Evolutionary conservation across 1,139 yeast species (phyloP), one percentile per base, ranked within the genome.

Genomic region (Saccharomyces hybrid): DNA sequence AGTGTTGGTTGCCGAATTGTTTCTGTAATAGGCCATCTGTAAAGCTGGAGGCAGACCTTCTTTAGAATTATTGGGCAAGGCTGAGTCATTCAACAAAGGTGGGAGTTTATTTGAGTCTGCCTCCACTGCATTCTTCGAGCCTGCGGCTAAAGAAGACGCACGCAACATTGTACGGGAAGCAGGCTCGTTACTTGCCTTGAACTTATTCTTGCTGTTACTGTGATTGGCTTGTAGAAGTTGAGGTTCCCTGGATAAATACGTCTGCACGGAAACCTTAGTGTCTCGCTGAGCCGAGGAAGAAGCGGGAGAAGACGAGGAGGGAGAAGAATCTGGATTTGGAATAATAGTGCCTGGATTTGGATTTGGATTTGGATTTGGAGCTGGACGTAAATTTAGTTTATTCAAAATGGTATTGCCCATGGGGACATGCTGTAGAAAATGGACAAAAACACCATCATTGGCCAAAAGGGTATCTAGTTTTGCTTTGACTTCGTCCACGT

Each of bases 401-500:
- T 47, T 16, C 23, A 57, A 46, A 9, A 56, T 48, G 8, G 48
- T 53, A 20, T 31, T 44, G 5, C 57, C 59, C 16, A 46, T 31
- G 3, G 48, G 48, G 48, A 31, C 47, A 23, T 57, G 51, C 27
- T 51, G 47, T 11, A 59, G 49, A 3, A 53, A 31, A 59, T 82
- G 84, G 0, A 89, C 82, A 48, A 85, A 77, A 8, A 85, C 69
- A 25, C 81, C 78, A 71, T 82, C 95, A 71, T 85, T 86, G 61
- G 84, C 77, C 44, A 88, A 83, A 32, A 88, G 71, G 71, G 82
- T 78, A 63, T 87, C 93, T 54, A 89, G 85, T 71, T 88, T 88
- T 32, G 87, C 78, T 60, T 86, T 82, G 60, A 90, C 73, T 59
- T 86, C 91, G 62, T 85, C 91, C 16, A 90, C 89, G 63, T 91